Evolutionary conservation across 148 eudicot species (phyloP), one percentile per base, ranked within the genome.

Genomic region (Chenopodium suecicum): DNA sequence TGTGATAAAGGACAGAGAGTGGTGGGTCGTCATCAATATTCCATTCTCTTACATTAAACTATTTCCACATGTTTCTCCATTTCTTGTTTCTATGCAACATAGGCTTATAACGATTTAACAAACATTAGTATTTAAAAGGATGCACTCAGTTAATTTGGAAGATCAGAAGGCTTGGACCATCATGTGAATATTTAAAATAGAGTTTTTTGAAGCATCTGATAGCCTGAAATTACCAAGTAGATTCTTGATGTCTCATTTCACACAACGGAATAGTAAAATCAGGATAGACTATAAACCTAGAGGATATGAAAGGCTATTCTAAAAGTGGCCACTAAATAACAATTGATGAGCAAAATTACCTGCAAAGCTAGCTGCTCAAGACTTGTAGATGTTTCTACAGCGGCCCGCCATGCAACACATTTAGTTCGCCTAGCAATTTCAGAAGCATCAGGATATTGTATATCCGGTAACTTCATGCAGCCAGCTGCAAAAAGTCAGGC

Each of bases 311-410:
- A 34, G 13, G 22, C 71, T 22, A 17, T 23, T 32, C 32, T 41
- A 16, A 52, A 7, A 41, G 25, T 32, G 9, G 48, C 31, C 75
- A 80, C 34, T 47, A 25, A 52, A 74, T 31, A 75, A 25, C 14
- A 50, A 44, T 20, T 12, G 37, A 62, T 67, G 52, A 23, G 66
- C 32, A n/a, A 78, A 25, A 78, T 70, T 81, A 91, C 99, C 98
- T 90, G 99, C 80, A 96, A 87, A 78, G 99, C 98, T 81, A 96
- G 98, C 89, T 96, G 97, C 46, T 87, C 91, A 84, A 91, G 88
- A 79, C 87, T 90, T 63, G 76, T 86, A 69, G 95, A 89, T 68
- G 84, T 76, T 86, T 96, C 98, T 62, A 94, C 98, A 67, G 91
- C 88, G 63, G 98, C 97, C 82, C 92, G 84, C 99, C 99, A 96